Conservation (phyloP, 331 rosid genomes). For the Arachis monticola region DNA sequence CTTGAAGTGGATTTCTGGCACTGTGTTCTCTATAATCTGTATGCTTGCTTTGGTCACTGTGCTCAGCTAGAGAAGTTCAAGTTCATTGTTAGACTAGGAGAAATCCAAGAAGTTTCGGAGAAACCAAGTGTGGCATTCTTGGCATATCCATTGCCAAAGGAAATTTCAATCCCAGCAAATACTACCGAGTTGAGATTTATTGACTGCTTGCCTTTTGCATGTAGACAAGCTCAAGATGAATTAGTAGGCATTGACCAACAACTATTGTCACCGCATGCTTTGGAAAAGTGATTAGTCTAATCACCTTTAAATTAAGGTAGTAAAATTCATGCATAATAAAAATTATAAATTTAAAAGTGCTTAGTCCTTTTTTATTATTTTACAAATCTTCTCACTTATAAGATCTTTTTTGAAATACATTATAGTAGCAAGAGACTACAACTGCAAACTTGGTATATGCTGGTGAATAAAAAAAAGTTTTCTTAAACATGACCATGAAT, state of each 20-base stretch:
- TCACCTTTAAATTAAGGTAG: too few species aligned
- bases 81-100: slow-evolving; percentile 31
- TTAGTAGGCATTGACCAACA: neutral
- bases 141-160: neutral
- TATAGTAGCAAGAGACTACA: too few species aligned
- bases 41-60: slow-evolving; percentile 25
- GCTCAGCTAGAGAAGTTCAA: slow-evolving; percentile 25
- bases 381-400: too few species aligned
- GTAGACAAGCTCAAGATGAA: slow-evolving; percentile 28
- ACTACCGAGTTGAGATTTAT: slow-evolving; percentile 32
- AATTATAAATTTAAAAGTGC: too few species aligned
- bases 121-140: slow-evolving; percentile 5
- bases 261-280: neutral
- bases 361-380: too few species aligned
- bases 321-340: too few species aligned
- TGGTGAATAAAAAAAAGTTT: too few species aligned
- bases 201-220: slow-evolving; percentile 26
- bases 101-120: slow-evolving; percentile 27
- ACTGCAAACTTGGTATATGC: too few species aligned
- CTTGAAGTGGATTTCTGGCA: too few species aligned
- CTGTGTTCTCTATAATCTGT: too few species aligned
- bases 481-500: too few species aligned
- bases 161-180: slow-evolving; percentile 31
- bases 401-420: neutral
- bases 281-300: neutral